Evolutionary conservation across 2,329 filamentous ascomycete species (phyloP), one percentile per base, ranked within the genome.

Genomic region (Aspergillus novoparasiticus): DNA sequence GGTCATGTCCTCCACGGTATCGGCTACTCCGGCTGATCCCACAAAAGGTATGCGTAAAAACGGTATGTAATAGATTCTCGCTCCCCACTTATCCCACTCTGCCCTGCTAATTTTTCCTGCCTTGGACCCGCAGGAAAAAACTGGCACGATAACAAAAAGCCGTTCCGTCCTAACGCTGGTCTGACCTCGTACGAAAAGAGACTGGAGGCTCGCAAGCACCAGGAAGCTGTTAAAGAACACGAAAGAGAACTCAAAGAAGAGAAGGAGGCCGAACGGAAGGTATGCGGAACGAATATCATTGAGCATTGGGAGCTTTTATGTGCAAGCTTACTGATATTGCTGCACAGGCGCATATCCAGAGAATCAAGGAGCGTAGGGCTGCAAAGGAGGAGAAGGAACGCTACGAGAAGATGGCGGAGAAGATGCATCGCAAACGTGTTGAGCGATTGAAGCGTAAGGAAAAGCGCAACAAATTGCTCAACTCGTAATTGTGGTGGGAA

Each of bases 241-340:
- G 95, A 98, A 81, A 94, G 92, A 80, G 93, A 97, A 79, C 88
- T 99, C 88, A 96, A 94, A 83, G 92, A 93, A 0, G 95, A 97
- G 82, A 97, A 96, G 81, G 93, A 96, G 76, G 87, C 90, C n/a
- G 90, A 90, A 78, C 86, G 93, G 80, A 84, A 94, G 84, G 93
- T 95, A 79, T 66, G 85, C 67, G 41, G 14, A n/a, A 39, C 19
- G 39, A 41, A 19, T n/a, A n/a, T 54, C 14, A 6, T 21, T 62
- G 28, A 51, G 28, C n/a, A 9, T 9, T 21, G 8, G 10, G 28
- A 8, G 28, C 16, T 32, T 30, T n/a, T 34, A n/a, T 34, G 48
- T 8, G 55, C 51, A 53, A 60, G 28, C 16, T 45, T 53, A 43
- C 60, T 68, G 51, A 63, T 58, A 32, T 30, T 34, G 34, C 21